Evolutionary conservation across 371 early-diverging fungal genomes (phyloP).

Genomic region (Rhizomucor pusillus): DNA sequence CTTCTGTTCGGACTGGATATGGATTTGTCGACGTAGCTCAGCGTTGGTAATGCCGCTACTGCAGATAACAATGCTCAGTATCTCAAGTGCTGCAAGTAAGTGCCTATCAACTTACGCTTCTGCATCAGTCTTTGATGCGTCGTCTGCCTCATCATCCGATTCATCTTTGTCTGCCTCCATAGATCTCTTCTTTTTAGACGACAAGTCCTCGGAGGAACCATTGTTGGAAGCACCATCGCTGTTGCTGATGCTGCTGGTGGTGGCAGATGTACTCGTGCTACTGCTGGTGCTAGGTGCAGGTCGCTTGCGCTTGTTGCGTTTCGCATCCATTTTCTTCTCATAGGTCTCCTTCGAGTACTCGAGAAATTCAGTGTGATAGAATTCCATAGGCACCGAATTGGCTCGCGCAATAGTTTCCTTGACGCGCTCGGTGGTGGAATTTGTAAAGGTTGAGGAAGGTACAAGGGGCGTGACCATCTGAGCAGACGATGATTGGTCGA

Average conservation of each 20-base stretch:
- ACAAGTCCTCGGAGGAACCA: conserved; percentile 9
- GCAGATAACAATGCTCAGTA: too few species aligned
- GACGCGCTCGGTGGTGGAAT: conserved; percentile 38
- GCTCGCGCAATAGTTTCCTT: conserved; percentile 49
- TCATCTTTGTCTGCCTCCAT: conserved; percentile 25
- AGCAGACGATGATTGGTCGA: conserved; percentile 11
- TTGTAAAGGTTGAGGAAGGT: conserved; percentile 23
- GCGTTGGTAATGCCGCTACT: conserved; percentile 23
- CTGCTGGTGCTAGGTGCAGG: conserved; percentile 12
- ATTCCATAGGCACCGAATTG: conserved; percentile 47
- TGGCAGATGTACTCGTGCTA: conserved; percentile 5
- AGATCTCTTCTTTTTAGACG: conserved; percentile 21
- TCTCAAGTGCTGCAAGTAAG: too few species aligned
- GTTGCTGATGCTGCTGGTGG: conserved; percentile 4
- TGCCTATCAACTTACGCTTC: conserved; percentile 26
- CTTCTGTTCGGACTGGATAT: conserved; percentile 54
- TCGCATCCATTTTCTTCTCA: conserved; percentile 42
- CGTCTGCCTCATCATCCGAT: conserved; percentile 19
- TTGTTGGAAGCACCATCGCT: conserved; percentile 1
- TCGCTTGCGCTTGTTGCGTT: conserved; percentile 44
- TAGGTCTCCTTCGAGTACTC: conserved; percentile 50
- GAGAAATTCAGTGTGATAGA: conserved; percentile 49
- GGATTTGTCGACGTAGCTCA: conserved; percentile 50
- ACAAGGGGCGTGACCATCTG: conserved; percentile 15
- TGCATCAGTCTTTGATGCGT: conserved; percentile 16